These are phyloP conservation scores for Fusarium armeniacum DNA, from an alignment of 2,329 filamentous ascomycete species.

Conservation along the genomic window DNA sequence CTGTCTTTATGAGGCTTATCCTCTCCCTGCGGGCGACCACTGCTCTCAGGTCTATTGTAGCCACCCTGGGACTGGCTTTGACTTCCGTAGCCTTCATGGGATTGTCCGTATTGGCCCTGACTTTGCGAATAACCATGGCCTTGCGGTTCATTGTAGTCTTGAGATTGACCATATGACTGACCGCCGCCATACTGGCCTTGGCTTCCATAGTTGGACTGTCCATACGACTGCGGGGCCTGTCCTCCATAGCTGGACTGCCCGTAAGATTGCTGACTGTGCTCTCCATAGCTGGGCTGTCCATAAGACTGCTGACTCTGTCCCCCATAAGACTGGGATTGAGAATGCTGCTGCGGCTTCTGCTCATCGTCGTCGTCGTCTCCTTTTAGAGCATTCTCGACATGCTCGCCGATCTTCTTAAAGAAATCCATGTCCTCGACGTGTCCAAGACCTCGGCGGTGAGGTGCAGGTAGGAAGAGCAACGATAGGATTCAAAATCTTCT, in stretches of 20 bases:
- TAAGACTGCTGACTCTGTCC: slow-evolving; percentile 19
- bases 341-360: slow-evolving; percentile 55
- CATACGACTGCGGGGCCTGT: background rate
- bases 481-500: slow-evolving; percentile 1
- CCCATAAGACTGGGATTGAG: slow-evolving; percentile 55
- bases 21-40: slow-evolving; percentile 8
- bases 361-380: slow-evolving; percentile 57
- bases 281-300: background rate
- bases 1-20: slow-evolving; percentile 9
- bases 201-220: background rate
- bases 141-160: slow-evolving; percentile 53
- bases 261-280: background rate
- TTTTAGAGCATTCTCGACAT: slow-evolving; percentile 47
- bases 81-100: slow-evolving; percentile 20
- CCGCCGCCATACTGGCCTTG: slow-evolving; percentile 1
- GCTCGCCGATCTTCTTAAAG: slow-evolving; percentile 53
- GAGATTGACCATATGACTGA: slow-evolving; percentile 16
- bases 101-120: slow-evolving; percentile 21
- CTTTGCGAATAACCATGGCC: slow-evolving; percentile 48
- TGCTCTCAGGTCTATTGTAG: slow-evolving; percentile 3
- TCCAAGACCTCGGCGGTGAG: slow-evolving; percentile 11
- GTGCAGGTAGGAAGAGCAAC: background rate
- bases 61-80: slow-evolving; percentile 1
- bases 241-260: background rate
- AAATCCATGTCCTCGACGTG: slow-evolving; percentile 51